Conservation (phyloP, 2,329 filamentous ascomycete species). For the Aspergillus persii region DNA sequence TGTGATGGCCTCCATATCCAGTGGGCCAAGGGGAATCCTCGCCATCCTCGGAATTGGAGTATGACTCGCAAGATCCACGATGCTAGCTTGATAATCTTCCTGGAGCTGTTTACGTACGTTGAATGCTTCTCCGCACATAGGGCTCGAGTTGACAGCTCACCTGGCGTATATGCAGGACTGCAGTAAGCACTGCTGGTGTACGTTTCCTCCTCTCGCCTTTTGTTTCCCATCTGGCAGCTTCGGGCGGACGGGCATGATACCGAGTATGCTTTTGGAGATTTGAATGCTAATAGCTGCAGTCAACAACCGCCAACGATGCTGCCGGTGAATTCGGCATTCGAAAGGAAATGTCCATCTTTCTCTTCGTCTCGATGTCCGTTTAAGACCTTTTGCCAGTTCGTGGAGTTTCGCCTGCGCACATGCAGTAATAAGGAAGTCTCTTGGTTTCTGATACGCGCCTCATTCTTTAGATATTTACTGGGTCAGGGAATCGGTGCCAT, state of each 20-base stretch:
- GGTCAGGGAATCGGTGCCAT: conserved; percentile 35
- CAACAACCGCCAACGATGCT: conserved; percentile 29
- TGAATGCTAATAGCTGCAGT: conserved; percentile 18
- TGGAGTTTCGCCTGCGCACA: background rate
- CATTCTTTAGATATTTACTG: conserved; percentile 30
- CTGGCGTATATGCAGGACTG: conserved; percentile 24
- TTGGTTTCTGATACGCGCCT: background rate
- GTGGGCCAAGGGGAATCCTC: conserved; percentile 29
- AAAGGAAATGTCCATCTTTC: conserved; percentile 28
- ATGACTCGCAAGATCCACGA: conserved; percentile 28
- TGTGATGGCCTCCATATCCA: conserved; percentile 30
- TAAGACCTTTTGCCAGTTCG: background rate
- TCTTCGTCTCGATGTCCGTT: conserved; percentile 25
- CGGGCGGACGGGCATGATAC: background rate
- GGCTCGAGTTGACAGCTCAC: conserved; percentile 9
- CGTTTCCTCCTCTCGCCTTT: conserved; percentile 11
- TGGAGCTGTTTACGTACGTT: conserved; percentile 35
- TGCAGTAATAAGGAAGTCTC: background rate
- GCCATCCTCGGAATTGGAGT: conserved; percentile 34
- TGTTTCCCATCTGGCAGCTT: background rate
- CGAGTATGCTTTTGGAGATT: background rate
- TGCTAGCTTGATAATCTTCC: conserved; percentile 24
- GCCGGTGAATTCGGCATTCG: conserved; percentile 25
- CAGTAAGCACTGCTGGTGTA: conserved; percentile 36
- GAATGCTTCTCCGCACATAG: background rate